Conservation (phyloP, 2,329 filamentous ascomycete genomes). For the Waltergamsia citrina region DNA sequence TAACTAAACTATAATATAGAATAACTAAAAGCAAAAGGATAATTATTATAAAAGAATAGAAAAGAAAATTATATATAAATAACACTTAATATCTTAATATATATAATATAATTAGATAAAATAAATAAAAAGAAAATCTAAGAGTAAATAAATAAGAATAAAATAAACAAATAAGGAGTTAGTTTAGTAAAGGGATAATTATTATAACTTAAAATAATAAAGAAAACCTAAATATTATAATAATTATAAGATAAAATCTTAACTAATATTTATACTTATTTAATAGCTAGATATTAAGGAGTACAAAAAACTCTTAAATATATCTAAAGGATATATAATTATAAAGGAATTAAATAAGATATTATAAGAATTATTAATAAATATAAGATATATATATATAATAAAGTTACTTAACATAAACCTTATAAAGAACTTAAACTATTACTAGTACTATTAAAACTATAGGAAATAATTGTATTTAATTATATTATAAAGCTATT, state of each 20-base stretch:
- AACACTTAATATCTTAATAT: neutral
- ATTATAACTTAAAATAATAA: neutral
- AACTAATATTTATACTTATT: slow-evolving; percentile 4
- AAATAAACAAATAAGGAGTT: neutral
- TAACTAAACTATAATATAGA: slow-evolving; percentile 4
- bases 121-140: neutral
- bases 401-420: slow-evolving; percentile 7
- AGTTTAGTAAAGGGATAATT: slow-evolving; percentile 4
- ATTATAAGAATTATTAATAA: slow-evolving; percentile 6
- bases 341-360: slow-evolving; percentile 5
- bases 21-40: slow-evolving; percentile 5
- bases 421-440: slow-evolving; percentile 6
- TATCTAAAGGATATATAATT: slow-evolving; percentile 2
- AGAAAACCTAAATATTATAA: slow-evolving; percentile 4
- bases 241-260: slow-evolving; percentile 4
- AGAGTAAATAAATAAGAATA: neutral
- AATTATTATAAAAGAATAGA: slow-evolving; percentile 5
- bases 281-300: slow-evolving; percentile 2
- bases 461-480: slow-evolving; percentile 5
- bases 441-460: slow-evolving; percentile 3
- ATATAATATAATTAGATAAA: neutral
- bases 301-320: slow-evolving; percentile 1
- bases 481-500: slow-evolving; percentile 6
- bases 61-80: neutral
- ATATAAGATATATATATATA: slow-evolving; percentile 5